These are phyloP conservation scores for Coelastrella sp. DNA, from an alignment of 139 green algal genomes.

Conservation along the genomic window DNA sequence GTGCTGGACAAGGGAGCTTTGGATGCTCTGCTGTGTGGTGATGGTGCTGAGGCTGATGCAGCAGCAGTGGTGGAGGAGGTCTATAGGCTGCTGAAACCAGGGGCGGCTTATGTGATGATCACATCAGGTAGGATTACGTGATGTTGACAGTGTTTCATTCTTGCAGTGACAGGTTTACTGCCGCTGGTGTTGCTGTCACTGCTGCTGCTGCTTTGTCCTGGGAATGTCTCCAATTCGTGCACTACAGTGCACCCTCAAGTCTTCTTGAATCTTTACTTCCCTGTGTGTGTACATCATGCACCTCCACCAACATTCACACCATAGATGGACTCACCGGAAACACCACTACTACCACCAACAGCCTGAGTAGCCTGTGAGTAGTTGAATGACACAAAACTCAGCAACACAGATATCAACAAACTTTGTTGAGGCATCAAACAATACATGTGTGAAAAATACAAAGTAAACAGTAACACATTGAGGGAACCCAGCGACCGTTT, in stretches of 20 bases:
- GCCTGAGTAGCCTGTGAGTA: not conserved
- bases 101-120: conserved; percentile 57
- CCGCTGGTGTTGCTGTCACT: too few species aligned
- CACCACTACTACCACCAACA: not conserved
- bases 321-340: conserved; percentile 1
- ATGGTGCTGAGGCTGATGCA: conserved; percentile 21
- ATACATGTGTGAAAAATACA: not conserved
- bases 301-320: conserved; percentile 1
- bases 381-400: not conserved
- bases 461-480: not conserved
- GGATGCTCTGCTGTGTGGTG: conserved; percentile 51
- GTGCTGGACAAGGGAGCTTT: conserved; percentile 41
- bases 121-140: conserved; percentile 48
- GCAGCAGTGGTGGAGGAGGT: conserved; percentile 51
- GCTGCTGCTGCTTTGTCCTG: too few species aligned
- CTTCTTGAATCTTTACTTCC: too few species aligned
- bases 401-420: not conserved
- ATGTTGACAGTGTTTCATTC: too few species aligned
- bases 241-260: too few species aligned
- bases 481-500: not conserved
- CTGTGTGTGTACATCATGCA: not conserved
- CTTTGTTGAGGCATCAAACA: not conserved
- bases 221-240: too few species aligned
- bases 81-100: conserved; percentile 54
- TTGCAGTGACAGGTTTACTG: too few species aligned